Evolutionary conservation across 345 rosid genomes (phyloP), one percentile per base, ranked within the genome.

Genomic region (Hibiscus syriacus): DNA sequence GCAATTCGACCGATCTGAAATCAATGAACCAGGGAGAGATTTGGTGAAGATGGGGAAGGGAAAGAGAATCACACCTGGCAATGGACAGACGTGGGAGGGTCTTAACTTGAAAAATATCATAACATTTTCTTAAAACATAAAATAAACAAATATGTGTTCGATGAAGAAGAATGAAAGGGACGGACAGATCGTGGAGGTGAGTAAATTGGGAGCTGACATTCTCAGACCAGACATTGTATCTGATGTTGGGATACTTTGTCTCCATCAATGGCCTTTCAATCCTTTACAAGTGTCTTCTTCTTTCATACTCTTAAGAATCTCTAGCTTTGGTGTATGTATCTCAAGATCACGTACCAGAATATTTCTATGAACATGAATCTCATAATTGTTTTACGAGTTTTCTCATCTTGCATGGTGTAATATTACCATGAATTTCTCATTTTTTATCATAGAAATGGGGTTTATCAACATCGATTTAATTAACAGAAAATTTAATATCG

Each of bases 131-230:
- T 30, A 30, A 30, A 12, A 43, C n/a, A 11, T 10, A 12, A 27
- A 7, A 5, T 45, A 45, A 45, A 53, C 34, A 62, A 29, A 34
- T 32, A 55, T 30, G 17, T 20, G 49, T 12, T 3, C n/a, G 49
- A 53, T 6, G 55, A 8, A 50, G 12, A n/a, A 54, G 11, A 55
- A 61, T 55, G 66, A 62, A 50, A 10, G 70, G 67, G 19, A 11
- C 73, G 67, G 79, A 63, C 66, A 46, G 70, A 76, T 68, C 75
- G 76, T 76, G 75, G 60, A 45, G 60, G 36, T 71, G 74, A 75
- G 68, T 52, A 48, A 41, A 48, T 58, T 49, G 54, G 41, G 12
- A 16, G 55, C 13, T 29, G 64, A 52, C 57, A 74, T 62, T 54
- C 68, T 54, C 9, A 64, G 10, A 65, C 64, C 78, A 50, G 74